Evolutionary conservation across 129 eudicot genomes (phyloP).

Genomic region (Escallonia herrerae): DNA sequence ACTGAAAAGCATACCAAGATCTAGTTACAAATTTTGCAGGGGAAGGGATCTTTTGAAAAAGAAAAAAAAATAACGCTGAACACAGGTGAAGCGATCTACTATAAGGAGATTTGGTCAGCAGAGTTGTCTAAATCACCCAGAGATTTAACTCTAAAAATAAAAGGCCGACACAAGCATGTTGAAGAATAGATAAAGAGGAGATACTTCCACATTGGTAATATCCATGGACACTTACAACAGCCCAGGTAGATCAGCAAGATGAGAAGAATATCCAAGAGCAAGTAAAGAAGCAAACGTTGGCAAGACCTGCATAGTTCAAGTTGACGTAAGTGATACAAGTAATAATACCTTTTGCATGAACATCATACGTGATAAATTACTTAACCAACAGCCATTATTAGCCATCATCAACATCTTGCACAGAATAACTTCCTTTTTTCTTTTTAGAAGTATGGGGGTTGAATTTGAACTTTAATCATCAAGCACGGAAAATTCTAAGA

Average conservation of each 20-base stretch:
- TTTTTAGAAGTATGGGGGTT: too few relatives aligned
- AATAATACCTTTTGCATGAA: not conserved
- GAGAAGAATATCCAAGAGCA: constrained; percentile 25
- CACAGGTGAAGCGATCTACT: not conserved
- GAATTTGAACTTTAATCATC: too few relatives aligned
- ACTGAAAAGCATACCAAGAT: constrained; percentile 22
- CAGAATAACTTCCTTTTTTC: too few relatives aligned
- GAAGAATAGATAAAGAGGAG: too few relatives aligned
- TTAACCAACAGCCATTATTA: not conserved
- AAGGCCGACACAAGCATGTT: too few relatives aligned
- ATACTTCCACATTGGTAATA: too few relatives aligned
- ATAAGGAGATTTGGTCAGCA: too few relatives aligned
- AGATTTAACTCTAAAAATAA: too few relatives aligned
- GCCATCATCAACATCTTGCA: too few relatives aligned
- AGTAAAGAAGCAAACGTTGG: constrained; percentile 89
- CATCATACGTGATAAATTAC: not conserved
- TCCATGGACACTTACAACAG: constrained; percentile 45
- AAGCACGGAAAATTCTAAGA: too few relatives aligned
- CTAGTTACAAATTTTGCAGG: not conserved
- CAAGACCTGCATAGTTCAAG: constrained; percentile 52
- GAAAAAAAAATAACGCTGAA: not conserved
- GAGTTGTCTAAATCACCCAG: too few relatives aligned
- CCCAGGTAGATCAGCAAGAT: constrained; percentile 52
- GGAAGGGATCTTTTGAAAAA: not conserved
- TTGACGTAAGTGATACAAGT: not conserved